These are phyloP conservation scores for Malus sieversii DNA, from an alignment of 306 rosid species.

Conservation along the genomic window DNA sequence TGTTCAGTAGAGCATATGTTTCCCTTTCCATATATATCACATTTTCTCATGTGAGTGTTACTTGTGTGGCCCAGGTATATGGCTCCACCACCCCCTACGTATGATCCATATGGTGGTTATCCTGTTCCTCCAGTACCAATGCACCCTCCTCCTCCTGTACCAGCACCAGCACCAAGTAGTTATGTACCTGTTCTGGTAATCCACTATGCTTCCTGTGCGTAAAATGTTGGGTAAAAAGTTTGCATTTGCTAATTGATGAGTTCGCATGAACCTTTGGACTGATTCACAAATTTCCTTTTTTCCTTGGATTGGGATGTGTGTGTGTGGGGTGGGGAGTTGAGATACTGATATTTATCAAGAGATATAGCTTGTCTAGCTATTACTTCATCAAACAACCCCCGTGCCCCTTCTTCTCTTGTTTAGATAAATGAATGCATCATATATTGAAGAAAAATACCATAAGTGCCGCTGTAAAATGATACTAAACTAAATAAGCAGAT, in stretches of 20 bases:
- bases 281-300: not conserved
- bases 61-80: slow-evolving; percentile 54
- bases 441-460: not conserved
- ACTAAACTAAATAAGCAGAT: not conserved
- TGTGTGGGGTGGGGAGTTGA: not conserved
- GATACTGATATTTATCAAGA: not conserved
- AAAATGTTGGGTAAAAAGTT: not conserved
- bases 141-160: slow-evolving; percentile 63
- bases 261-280: not conserved
- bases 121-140: slow-evolving; percentile 87
- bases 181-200: slow-evolving; percentile 88
- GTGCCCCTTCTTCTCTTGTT: too few species aligned
- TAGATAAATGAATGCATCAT: not conserved
- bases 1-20: not conserved
- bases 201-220: not conserved
- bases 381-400: not conserved
- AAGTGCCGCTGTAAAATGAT: not conserved
- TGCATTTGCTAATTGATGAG: not conserved
- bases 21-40: not conserved
- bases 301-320: not conserved
- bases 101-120: slow-evolving; percentile 86
- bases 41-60: slow-evolving; percentile 10
- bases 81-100: slow-evolving; percentile 97
- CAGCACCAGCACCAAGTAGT: slow-evolving; percentile 65
- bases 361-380: not conserved